Evolutionary conservation across 75 land plant genomes (phyloP), one percentile per base, ranked within the genome.

Genomic region (Pinus tabuliformis): DNA sequence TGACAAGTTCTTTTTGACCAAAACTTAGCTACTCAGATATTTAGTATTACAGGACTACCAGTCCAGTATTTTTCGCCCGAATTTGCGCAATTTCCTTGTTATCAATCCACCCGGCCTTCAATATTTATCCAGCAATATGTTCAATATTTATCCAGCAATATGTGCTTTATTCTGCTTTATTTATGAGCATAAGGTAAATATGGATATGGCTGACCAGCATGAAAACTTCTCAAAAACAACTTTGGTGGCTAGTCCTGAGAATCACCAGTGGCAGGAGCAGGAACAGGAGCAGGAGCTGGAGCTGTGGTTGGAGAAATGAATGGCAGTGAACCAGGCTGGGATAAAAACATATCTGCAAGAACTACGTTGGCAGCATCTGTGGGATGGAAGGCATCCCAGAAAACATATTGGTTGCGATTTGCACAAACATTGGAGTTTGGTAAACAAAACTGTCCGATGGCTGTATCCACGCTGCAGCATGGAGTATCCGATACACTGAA

Each of bases 321-420:
- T 37, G 20, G 56, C 45, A 73, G 21, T 61, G 81, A 76, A 13
- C 82, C 86, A 16, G 88, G 73, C 24, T 90, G 82, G 30, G 60
- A 63, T 39, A 86, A 73, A 66, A 93, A 76, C 65, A 82, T 88
- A 12, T 79, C 83, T 2, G 90, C 97, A 59, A 96, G 81, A 8
- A 96, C 58, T 74, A 86, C 76, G 49, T 94, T 94, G 21, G 95
- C 99, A 57, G 74, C 76, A 30, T 96, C 97, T 0, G 92, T 76
- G 58, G 99, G 97, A 62, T 96, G 99, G 79, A 94, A 96, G 54
- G 96, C 91, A 73, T 96, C 99, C 99, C 99, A 96, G 63, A 96
- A 96, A 77, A 96, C 80, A 77, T 87, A 89, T 72, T 82, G 79
- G 81, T 82, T 87, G 33, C 99, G 78, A 36, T 96, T 85, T 28